Evolutionary conservation across 129 eudicot species (phyloP).

Genomic region (Erigeron canadensis): DNA sequence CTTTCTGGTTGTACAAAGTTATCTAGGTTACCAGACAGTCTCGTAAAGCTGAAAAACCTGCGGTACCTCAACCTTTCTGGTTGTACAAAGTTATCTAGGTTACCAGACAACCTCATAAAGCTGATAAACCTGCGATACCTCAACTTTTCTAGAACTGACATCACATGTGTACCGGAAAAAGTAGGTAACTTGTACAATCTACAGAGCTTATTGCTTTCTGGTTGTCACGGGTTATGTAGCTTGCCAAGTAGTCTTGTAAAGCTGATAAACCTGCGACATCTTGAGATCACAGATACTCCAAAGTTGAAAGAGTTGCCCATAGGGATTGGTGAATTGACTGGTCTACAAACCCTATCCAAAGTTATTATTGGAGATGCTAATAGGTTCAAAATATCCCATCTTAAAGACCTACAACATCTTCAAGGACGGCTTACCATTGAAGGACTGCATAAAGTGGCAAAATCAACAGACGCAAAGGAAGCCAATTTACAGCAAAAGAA

Average conservation of each 20-base stretch:
- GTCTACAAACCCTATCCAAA: constrained; percentile 42
- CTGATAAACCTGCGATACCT: too few species aligned
- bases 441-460: constrained; percentile 40
- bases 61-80: too few species aligned
- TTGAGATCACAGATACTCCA: too few species aligned
- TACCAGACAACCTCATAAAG: too few species aligned
- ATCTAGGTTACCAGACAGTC: constrained; percentile 26
- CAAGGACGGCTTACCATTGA: constrained; percentile 35
- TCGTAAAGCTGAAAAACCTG: constrained; percentile 29
- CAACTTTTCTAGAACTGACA: constrained; percentile 31
- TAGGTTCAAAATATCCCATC: constrained; percentile 31
- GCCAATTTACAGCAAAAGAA: constrained; percentile 39
- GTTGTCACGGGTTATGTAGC: too few species aligned
- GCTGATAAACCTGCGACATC: too few species aligned
- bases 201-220: too few species aligned
- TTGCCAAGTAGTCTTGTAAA: constrained; percentile 32
- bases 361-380: constrained; percentile 23
- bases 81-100: too few species aligned
- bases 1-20: constrained; percentile 27
- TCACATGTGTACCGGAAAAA: too few species aligned
- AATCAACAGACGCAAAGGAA: constrained; percentile 36
- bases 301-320: too few species aligned
- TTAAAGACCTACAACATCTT: constrained; percentile 29
- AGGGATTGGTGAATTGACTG: too few species aligned
- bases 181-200: too few species aligned